Percentiles rank a stretch among this genome's conserved stretches.
Conservation (phyloP, 345 rosid species). For the Cardamine occulta region DNA sequence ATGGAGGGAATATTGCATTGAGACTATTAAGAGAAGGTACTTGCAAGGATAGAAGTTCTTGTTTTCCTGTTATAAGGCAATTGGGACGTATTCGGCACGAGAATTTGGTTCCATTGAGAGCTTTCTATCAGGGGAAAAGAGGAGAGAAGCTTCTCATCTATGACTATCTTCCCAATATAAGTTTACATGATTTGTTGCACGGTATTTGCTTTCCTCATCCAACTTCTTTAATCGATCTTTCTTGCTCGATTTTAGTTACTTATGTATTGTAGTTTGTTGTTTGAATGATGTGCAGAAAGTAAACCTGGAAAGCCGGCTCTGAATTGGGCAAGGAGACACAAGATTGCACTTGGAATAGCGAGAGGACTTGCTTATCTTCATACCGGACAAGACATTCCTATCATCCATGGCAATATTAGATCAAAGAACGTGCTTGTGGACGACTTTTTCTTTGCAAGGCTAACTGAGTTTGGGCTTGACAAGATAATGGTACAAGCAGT, state of each 20-base stretch:
- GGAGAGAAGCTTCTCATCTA: slow-evolving; percentile 98
- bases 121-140: slow-evolving; percentile 96
- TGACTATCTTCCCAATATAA: slow-evolving; percentile 84
- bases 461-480: slow-evolving; percentile 92
- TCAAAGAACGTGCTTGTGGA: slow-evolving; percentile 95
- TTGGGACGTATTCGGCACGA: slow-evolving; percentile 84
- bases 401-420: slow-evolving; percentile 86
- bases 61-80: slow-evolving; percentile 77
- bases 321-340: slow-evolving; percentile 97
- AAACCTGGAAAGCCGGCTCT: slow-evolving; percentile 75
- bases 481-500: slow-evolving; percentile 88
- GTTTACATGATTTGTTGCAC: slow-evolving; percentile 82
- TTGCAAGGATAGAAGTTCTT: slow-evolving; percentile 78
- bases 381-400: slow-evolving; percentile 70
- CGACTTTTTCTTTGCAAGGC: slow-evolving; percentile 79
- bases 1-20: slow-evolving; percentile 93
- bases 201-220: slow-evolving; percentile 48
- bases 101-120: slow-evolving; percentile 89
- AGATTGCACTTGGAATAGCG: slow-evolving; percentile 87
- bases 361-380: slow-evolving; percentile 91
- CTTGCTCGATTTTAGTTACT: background rate
- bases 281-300: slow-evolving; percentile 55
- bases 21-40: slow-evolving; percentile 95
- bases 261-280: slow-evolving; percentile 3
- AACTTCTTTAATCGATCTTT: background rate